These are phyloP conservation scores for Chlorella sp. DNA, from an alignment of 139 green algal genomes.

Conservation along the genomic window DNA sequence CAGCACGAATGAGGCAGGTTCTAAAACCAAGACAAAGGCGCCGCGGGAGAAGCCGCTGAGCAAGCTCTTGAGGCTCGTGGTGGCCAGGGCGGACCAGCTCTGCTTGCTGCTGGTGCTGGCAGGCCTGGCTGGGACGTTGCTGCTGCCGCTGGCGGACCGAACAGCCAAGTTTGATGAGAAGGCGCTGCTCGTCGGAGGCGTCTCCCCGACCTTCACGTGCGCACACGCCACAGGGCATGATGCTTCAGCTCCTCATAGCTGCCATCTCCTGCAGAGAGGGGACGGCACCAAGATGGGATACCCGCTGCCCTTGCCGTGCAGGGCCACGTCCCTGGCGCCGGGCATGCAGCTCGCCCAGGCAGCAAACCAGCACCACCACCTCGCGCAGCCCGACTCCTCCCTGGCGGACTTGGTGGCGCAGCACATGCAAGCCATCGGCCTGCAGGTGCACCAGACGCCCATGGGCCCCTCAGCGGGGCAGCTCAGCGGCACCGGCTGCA, in stretches of 20 bases:
- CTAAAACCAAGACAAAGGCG: neutral
- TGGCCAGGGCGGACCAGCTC: neutral
- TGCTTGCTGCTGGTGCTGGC: conserved; percentile 19
- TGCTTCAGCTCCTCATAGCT: too few species aligned
- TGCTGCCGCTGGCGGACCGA: conserved; percentile 39
- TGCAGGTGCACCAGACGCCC: conserved; percentile 2
- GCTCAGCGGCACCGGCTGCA: neutral
- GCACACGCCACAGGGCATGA: too few species aligned
- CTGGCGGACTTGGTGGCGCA: neutral
- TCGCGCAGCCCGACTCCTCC: neutral
- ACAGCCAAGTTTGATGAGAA: conserved; percentile 61
- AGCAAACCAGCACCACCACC: neutral
- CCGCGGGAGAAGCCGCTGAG: neutral
- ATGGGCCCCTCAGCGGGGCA: neutral
- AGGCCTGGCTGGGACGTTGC: conserved; percentile 18
- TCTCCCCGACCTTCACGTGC: conserved; percentile 36
- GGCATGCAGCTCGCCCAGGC: neutral
- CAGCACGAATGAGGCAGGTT: too few species aligned
- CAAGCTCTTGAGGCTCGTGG: neutral
- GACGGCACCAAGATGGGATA: neutral
- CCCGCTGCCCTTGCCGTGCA: neutral
- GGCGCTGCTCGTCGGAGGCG: conserved; percentile 42
- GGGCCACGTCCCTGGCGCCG: neutral
- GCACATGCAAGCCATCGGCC: conserved; percentile 1
- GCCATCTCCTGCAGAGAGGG: too few species aligned